These are phyloP conservation scores for Nicotiana benthamiana DNA, from an alignment of 257 asterid genomes.

Conservation along the genomic window DNA sequence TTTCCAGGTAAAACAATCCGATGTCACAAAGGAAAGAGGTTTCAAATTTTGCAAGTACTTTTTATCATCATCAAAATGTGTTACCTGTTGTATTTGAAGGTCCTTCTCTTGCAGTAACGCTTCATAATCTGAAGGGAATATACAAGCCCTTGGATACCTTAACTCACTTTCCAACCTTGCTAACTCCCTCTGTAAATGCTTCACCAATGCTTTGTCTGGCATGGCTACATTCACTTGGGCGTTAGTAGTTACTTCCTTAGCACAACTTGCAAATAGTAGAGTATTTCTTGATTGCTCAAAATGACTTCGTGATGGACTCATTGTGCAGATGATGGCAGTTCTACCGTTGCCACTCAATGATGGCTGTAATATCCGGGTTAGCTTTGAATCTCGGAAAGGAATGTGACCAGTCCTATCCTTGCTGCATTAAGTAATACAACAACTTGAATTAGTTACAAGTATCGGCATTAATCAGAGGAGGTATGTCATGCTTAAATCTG, in stretches of 20 bases:
- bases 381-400: conserved; percentile 23
- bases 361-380: conserved; percentile 21
- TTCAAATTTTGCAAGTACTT: background rate
- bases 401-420: conserved; percentile 20
- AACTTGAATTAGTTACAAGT: background rate
- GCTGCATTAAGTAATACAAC: conserved; percentile 7
- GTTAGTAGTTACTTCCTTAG: conserved; percentile 22
- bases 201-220: conserved; percentile 15
- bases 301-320: conserved; percentile 21
- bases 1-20: background rate
- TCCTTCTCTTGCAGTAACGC: conserved; percentile 11
- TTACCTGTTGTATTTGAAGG: conserved; percentile 12
- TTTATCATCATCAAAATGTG: background rate
- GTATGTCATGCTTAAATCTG: conserved; percentile 2
- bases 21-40: no score
- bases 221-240: conserved; percentile 18
- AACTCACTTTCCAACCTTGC: conserved; percentile 18
- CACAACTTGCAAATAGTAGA: conserved; percentile 24
- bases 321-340: conserved; percentile 25
- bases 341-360: conserved; percentile 23
- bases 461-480: background rate
- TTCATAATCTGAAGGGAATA: conserved; percentile 10
- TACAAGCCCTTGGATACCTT: conserved; percentile 12
- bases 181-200: conserved; percentile 18
- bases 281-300: conserved; percentile 27